phyloP scores from a whole-genome alignment of 768 basidiomycete species.

The Agaricus subrufescens region DNA sequence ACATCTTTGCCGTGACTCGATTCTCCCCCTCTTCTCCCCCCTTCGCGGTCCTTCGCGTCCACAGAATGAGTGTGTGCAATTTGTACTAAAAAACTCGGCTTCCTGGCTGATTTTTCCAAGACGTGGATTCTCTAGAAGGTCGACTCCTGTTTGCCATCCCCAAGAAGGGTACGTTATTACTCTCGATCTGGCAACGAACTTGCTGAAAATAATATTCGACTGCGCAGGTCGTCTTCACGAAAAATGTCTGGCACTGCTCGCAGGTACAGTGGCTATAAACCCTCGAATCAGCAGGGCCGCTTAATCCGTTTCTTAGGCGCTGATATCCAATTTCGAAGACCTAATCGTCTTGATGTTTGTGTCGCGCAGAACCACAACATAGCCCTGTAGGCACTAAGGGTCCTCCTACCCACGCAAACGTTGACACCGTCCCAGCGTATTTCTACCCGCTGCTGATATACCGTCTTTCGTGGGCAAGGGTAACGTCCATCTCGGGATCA shows the following conservation, averaged over 20 bases:
- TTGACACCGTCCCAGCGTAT: slow-evolving; percentile 57
- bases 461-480: slow-evolving; percentile 99
- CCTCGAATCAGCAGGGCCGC: background rate
- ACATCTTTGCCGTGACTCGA: slow-evolving; percentile 11
- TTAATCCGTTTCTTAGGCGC: slow-evolving; percentile 53
- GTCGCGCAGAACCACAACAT: slow-evolving; percentile 92
- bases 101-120: slow-evolving; percentile 22
- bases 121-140: slow-evolving; percentile 78
- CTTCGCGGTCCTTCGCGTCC: background rate
- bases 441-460: slow-evolving; percentile 95
- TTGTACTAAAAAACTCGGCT: slow-evolving; percentile 1
- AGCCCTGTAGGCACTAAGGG: slow-evolving; percentile 68
- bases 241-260: slow-evolving; percentile 79
- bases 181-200: background rate
- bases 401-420: background rate
- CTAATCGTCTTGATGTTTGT: slow-evolving; percentile 85
- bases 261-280: slow-evolving; percentile 47
- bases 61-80: slow-evolving; percentile 10
- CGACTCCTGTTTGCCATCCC: slow-evolving; percentile 93
- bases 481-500: slow-evolving; percentile 94
- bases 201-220: slow-evolving; percentile 1
- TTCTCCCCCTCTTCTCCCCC: background rate
- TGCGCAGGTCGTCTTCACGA: slow-evolving; percentile 78
- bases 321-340: slow-evolving; percentile 90
- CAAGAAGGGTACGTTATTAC: slow-evolving; percentile 73